Percentiles rank a stretch among this genome's conserved stretches.
Conservation (phyloP, 108 stramenopile species). For the Conticribra weissflogii region DNA sequence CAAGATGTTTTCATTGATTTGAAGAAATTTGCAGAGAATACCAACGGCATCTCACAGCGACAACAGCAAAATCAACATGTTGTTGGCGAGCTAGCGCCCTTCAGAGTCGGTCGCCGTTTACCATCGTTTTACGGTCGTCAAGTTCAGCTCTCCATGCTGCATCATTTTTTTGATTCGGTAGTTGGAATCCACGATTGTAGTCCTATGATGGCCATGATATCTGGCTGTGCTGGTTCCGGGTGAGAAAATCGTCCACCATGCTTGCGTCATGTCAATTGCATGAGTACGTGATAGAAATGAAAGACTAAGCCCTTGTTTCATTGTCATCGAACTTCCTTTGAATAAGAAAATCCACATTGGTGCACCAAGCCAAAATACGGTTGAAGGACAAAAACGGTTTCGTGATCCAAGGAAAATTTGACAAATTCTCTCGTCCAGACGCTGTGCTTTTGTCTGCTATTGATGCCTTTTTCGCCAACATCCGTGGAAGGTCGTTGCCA, state of each 20-base stretch:
- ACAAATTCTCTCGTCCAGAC: no score
- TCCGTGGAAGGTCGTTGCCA: no score
- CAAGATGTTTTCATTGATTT: slow-evolving; percentile 6
- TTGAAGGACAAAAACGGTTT: no score
- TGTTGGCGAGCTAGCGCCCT: neutral
- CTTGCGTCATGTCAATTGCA: no score
- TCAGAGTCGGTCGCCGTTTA: neutral
- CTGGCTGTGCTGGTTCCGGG: slow-evolving; percentile 35
- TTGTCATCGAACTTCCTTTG: neutral
- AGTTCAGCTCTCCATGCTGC: slow-evolving; percentile 17
- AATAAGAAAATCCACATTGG: no score
- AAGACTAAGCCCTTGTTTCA: no score
- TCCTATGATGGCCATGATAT: slow-evolving; percentile 5
- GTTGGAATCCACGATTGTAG: neutral
- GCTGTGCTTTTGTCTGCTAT: no score
- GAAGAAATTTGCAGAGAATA: neutral
- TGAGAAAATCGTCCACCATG: neutral
- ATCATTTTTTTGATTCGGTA: slow-evolving; percentile 18
- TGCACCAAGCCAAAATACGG: no score
- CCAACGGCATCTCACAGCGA: neutral
- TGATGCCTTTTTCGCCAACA: no score
- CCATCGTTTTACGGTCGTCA: slow-evolving; percentile 28
- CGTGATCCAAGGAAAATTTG: no score
- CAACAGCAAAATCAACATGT: neutral
- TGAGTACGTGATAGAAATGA: no score